Evolutionary conservation across 768 basidiomycete genomes (phyloP).

Genomic region (Boletus sp.): DNA sequence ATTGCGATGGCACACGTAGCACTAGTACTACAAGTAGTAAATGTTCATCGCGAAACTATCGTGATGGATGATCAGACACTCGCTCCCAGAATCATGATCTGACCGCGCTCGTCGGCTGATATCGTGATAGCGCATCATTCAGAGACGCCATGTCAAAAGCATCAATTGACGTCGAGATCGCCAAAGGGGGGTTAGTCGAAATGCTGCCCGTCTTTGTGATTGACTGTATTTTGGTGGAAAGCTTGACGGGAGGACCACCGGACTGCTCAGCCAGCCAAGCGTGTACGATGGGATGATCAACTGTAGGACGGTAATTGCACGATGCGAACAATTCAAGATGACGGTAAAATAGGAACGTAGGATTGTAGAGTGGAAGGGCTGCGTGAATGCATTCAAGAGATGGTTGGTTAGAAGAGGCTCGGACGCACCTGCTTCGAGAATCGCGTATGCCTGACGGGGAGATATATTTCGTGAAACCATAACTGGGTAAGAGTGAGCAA

Average conservation of each 20-base stretch:
- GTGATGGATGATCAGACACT: neutral
- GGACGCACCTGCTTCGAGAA: slow-evolving; percentile 44
- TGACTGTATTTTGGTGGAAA: slow-evolving; percentile 12
- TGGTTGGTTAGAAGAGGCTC: neutral
- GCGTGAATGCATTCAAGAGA: neutral
- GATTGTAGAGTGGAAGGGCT: slow-evolving; percentile 57
- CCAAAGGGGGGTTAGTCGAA: slow-evolving; percentile 4
- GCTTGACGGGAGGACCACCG: slow-evolving; percentile 14
- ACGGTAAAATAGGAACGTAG: slow-evolving; percentile 44
- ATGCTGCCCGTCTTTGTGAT: slow-evolving; percentile 2
- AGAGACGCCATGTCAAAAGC: slow-evolving; percentile 26
- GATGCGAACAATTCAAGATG: slow-evolving; percentile 48
- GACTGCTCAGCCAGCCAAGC: slow-evolving; percentile 38
- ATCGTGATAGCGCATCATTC: slow-evolving; percentile 28
- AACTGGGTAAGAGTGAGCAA: slow-evolving; percentile 34
- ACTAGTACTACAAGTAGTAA: neutral
- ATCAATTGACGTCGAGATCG: slow-evolving; percentile 14
- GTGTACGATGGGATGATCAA: slow-evolving; percentile 39
- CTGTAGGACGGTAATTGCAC: slow-evolving; percentile 40
- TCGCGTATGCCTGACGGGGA: slow-evolving; percentile 37
- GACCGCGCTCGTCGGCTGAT: slow-evolving; percentile 13
- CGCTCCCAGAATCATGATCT: slow-evolving; percentile 7
- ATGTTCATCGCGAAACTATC: slow-evolving; percentile 6
- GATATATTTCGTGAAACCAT: slow-evolving; percentile 43
- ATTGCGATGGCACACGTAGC: slow-evolving; percentile 5